Percentiles rank a stretch among this genome's conserved stretches.
Evolutionary conservation across 139 green algal genomes (phyloP).

Genomic region (Volvox africanus): DNA sequence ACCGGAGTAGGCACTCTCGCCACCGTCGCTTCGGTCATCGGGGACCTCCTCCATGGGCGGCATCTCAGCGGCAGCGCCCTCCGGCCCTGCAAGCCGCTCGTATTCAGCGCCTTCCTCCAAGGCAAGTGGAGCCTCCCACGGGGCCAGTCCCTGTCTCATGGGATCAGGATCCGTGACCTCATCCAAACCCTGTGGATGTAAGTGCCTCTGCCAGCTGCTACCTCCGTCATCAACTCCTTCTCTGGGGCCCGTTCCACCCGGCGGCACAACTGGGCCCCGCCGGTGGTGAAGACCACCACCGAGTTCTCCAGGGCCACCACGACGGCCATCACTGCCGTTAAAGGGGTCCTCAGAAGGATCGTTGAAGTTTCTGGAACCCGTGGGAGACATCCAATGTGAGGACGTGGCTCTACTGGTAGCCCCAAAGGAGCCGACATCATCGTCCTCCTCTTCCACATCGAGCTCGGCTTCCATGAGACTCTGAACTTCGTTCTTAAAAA

Average conservation of each 20-base stretch:
- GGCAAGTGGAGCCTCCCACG: too few relatives aligned
- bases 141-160: too few relatives aligned
- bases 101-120: background rate
- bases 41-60: background rate
- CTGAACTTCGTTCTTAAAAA: background rate
- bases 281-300: too few relatives aligned
- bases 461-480: background rate
- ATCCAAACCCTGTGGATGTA: too few relatives aligned
- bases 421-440: background rate
- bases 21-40: constrained; percentile 23
- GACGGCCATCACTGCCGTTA: too few relatives aligned
- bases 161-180: too few relatives aligned
- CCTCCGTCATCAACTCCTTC: too few relatives aligned
- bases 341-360: background rate
- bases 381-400: background rate
- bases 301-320: too few relatives aligned
- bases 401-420: background rate
- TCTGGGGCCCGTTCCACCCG: too few relatives aligned
- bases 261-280: too few relatives aligned
- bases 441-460: background rate
- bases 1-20: background rate
- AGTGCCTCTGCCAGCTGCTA: too few relatives aligned
- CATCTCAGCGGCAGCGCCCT: background rate
- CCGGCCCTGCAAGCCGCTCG: too few relatives aligned
- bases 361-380: background rate